A percentile compares a stretch with the other conserved stretches of the same genome.
phyloP scores from a whole-genome alignment of 164 flowering plant species.

The Tetracentron sinense region DNA sequence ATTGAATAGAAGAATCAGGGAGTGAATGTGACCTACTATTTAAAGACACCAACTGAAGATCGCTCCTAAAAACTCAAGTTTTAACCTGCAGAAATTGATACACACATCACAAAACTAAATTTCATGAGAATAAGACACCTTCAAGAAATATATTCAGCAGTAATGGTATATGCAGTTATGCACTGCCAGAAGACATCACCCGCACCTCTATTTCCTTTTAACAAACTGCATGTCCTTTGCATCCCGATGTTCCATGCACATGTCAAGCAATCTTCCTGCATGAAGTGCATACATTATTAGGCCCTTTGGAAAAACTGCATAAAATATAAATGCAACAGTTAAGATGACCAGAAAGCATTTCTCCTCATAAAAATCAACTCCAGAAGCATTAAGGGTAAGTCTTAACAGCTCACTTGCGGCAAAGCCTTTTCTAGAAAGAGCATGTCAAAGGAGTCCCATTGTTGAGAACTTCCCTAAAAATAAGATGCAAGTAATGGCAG shows the following conservation, averaged over 20 bases:
- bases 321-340: neutral
- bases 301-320: neutral
- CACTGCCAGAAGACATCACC: neutral
- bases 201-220: constrained; percentile 11
- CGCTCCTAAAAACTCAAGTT: neutral
- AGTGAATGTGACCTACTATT: neutral
- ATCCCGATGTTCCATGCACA: neutral
- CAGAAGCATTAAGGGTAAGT: neutral
- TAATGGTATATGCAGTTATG: neutral
- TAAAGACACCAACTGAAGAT: neutral
- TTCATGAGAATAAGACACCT: neutral
- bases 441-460: constrained; percentile 9
- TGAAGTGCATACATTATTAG: neutral
- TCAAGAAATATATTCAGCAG: neutral
- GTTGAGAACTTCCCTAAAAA: constrained; percentile 50
- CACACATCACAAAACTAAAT: neutral
- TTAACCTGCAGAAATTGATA: neutral
- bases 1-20: neutral
- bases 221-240: constrained; percentile 4
- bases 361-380: neutral
- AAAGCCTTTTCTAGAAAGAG: neutral
- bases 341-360: neutral
- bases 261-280: neutral
- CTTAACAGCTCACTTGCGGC: neutral
- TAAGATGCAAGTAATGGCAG: constrained; percentile 70